Evolutionary conservation across 1,284 basidiomycete genomes (phyloP), one percentile per base, ranked within the genome.

Genomic region (Cutaneotrichosporon cavernicola): DNA sequence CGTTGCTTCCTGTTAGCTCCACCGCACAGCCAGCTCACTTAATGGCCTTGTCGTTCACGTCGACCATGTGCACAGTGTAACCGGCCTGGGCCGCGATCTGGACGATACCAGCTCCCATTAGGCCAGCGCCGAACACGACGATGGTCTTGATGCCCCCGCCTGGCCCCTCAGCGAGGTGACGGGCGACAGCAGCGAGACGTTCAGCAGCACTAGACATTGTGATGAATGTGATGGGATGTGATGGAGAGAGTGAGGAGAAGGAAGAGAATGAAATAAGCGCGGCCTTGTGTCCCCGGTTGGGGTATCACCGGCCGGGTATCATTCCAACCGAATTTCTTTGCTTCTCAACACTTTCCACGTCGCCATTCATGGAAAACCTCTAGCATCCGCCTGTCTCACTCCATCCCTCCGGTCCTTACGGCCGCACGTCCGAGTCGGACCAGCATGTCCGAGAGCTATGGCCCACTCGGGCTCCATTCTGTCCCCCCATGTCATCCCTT

Each of bases 51-150:
- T 82, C 80, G 26, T 78, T 80, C 31, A 81, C 78, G 56, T 83
- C 82, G 13, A 77, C 76, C 49, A 82, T 71, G 8, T 78, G 68
- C 21, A 81, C 78, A 71, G 80, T 81, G 69, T 81, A 69, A 0
- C 82, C 82, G 49, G 74, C 80, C 71, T 81, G 79, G n/a, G 83
- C 83, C 0, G 80, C 81, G 7, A 84, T 80, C 66, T 84, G 83
- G 1, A 80, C 82, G 47, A 84, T 84, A 5, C 83, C 83, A 57
- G 82, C 79, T 65, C 83, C 83, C 83, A 84, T 84, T 32, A 84
- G 70, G 0, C 83, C 83, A 16, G 81, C 82, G 9, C 82, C 81
- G 65, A 83, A 81, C 21, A 82, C 77, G 1, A 81, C 81, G 52
- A 83, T 60, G 34, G 72, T 70, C 63, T 81, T 63, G 26, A 82